Evolutionary conservation across 2,329 filamentous ascomycete species (phyloP), one percentile per base, ranked within the genome.

Genomic region (Chaetomiaceae sp.): DNA sequence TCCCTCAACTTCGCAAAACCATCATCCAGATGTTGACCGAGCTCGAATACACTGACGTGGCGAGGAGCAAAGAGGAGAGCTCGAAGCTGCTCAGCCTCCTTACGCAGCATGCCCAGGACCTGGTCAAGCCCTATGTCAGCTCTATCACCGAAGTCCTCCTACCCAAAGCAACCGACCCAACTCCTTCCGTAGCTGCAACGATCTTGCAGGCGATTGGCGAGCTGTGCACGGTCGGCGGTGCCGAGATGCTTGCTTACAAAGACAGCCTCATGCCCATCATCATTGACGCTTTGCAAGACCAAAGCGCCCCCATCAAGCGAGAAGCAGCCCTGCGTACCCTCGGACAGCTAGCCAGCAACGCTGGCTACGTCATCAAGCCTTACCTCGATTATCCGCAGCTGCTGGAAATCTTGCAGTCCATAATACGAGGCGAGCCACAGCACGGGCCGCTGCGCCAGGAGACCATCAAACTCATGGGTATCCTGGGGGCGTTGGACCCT

Each of bases 121-220:
- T 98, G 11, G 95, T 98, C 62, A 91, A 91, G 64, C 91, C 93
- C 3, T 97, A 97, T 59, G 93, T 98, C 37, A 89, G 96, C 60
- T 89, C 93, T 1, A 97, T 98, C 79, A 87, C 97, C 44, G 85
- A 85, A 11, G 89, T 96, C 1, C 76, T 98, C n/a, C 72, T 98
- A 2, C 93, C 93, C 1, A 97, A 96, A 64, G 88, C 91, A 6
- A 83, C 79, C 46, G 94, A 98, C 62, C 66, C 79, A 0, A 93
- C 88, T 56, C 80, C 90, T 0, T 86, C 88, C 32, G 93, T 98
- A 12, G 90, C 93, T 18, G 88, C 93, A 1, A 95, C 90, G 2
- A 95, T 95, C n/a, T 73, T 98, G 42, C 88, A 90, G 65, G 91
- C 93, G 6, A 88, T 98, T 51, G 93, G 93, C 39, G 90, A 98